Base-by-base conservation (phyloP, 139 green algal genomes). In the Coccomyxa sp. region DNA sequence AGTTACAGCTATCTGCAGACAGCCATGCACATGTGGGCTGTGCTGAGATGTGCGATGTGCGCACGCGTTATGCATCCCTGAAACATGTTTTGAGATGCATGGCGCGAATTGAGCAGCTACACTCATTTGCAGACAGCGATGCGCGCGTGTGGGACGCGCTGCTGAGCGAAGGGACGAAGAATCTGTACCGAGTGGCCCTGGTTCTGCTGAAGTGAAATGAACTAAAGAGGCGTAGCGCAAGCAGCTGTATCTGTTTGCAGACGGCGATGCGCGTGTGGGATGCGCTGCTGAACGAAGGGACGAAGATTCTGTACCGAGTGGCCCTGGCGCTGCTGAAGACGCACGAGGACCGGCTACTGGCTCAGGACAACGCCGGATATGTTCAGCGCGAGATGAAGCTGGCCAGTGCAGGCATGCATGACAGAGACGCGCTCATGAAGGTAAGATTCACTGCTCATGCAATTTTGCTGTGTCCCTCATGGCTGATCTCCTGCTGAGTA, bases 281-380 rank as follows among this genome's bases (percentile, higher is more conserved):
- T 80, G 58, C 77, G 10, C 82, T 95, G 27, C 73, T 96, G 29
- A 75, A 78, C 68, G 92, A 96, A 75, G 91, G 91, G 0, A 78
- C 86, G 50, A 96, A 96, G 85, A 84, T 96, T n/a, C 81, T 97
- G 70, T 97, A 90, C 86, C 87, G 93, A 0, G 85, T 93, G 31
- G 89, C 89, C 35, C 84, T 97, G 73, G 90, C 92, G n/a, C 79
- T 97, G 81, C 83, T 97, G n/a, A 93, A 90, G 83, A 80, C 85
- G 18, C 74, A 88, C 38, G 90, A 95, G 79, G 68, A 74, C 9
- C 38, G 58, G 71, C 86, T 96, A 50, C 83, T 95, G 55, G 41
- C 79, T 0, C 78, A 82, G 50, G 81, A 88, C 75, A 91, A 95
- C 71, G 39, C 88, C 75, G 92, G 90, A 16, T 88, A 93, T 73